Evolutionary conservation across 768 basidiomycete genomes (phyloP).

Genomic region (Sporobolomyces phaffii): DNA sequence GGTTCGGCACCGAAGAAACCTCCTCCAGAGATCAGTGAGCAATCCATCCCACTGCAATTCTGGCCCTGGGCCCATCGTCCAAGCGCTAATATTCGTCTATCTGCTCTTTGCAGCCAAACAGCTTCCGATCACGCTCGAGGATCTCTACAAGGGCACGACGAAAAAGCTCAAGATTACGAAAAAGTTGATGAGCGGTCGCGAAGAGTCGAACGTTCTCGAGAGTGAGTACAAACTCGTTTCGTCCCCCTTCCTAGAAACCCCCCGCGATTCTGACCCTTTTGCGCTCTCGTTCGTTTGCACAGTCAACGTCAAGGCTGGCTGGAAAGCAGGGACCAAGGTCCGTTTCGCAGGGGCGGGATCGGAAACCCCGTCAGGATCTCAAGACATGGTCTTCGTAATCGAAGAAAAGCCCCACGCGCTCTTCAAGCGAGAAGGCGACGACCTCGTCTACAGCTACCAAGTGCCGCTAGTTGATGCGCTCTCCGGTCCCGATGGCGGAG

Average conservation of each 20-base stretch:
- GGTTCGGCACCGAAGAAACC: constrained; percentile 1
- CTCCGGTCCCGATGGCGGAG: constrained; percentile 52
- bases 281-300: no score
- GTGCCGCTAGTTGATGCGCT: constrained; percentile 80
- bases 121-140: constrained; percentile 75
- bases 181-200: constrained; percentile 61
- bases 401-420: constrained; percentile 76
- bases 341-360: constrained; percentile 83
- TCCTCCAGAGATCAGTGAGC: constrained; percentile 33
- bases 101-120: constrained; percentile 50
- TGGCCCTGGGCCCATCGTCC: not conserved
- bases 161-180: constrained; percentile 86
- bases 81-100: not conserved
- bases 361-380: constrained; percentile 54
- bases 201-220: constrained; percentile 80
- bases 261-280: no score
- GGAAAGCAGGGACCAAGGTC: constrained; percentile 94
- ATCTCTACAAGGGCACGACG: constrained; percentile 73
- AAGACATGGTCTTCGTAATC: constrained; percentile 93
- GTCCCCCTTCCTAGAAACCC: no score
- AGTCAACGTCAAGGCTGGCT: constrained; percentile 61
- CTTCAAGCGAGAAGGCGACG: constrained; percentile 74
- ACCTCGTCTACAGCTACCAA: constrained; percentile 59
- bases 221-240: no score
- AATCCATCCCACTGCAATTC: no score